Base-by-base conservation (phyloP, 2,329 filamentous ascomycete species). In the Phaeoacremonium minimum region DNA sequence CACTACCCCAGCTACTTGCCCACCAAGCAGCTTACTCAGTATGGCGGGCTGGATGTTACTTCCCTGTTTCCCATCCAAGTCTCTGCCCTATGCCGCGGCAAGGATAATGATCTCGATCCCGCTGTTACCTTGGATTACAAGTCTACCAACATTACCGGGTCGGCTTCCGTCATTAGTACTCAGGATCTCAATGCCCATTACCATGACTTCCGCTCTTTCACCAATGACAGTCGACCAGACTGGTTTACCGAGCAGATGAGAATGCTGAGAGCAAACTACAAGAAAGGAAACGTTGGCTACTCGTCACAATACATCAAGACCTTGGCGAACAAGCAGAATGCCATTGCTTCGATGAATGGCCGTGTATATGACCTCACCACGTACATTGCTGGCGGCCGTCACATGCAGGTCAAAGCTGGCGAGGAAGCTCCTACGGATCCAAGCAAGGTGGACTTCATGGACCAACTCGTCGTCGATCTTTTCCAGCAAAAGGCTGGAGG, bases 181-280 rank as follows among this genome's bases (percentile, higher is more conserved):
- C 71, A 74, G 4, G 90, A 97, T 52, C 46, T 71, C 15, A 95
- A 96, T 53, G 69, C 80, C 15, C 67, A 77, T 44, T 98, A 94
- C 57, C 93, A 98, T 54, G 93, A 98, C 57, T 98, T 98, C 77
- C 81, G 93, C 41, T 80, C 75, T 54, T 89, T 78, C 54, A 87
- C 77, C 20, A 87, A 89, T 46, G 87, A 95, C 55, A 83, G 76
- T 34, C 83, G 90, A 9, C 80, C 83, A 3, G 88, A 95, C 55
- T 98, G 93, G 93, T 97, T 91, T 65, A 83, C 75, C 39, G 87
- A 98, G 64, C 82, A 90, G 58, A 88, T 96, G 75, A 72, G 81
- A 19, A 79, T 81, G 57, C 67, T 98, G 36, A 85, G 83, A 49
- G 63, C 77, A 19, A 83, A 81, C 47, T 97, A 85, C 70, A 84